Conservation (phyloP, 768 basidiomycete genomes). For the Trametes maxima region DNA sequence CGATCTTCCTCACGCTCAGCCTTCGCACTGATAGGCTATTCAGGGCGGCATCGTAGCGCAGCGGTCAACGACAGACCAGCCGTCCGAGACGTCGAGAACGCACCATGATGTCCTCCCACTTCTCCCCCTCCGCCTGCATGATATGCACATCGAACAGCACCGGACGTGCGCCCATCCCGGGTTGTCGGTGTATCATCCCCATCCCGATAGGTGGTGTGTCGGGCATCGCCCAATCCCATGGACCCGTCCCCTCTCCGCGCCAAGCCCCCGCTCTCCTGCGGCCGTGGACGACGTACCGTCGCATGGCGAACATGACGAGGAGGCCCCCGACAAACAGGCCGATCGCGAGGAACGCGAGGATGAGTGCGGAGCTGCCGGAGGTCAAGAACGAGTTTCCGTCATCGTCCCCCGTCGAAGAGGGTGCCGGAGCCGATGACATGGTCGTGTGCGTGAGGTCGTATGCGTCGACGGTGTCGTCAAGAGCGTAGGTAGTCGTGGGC, state of each 20-base stretch:
- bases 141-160: slow-evolving; percentile 18
- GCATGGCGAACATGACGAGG: slow-evolving; percentile 46
- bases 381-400: slow-evolving; percentile 28
- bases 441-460: not conserved
- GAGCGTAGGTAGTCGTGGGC: not conserved
- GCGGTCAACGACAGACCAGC: not conserved
- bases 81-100: not conserved
- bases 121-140: not conserved
- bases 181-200: not conserved
- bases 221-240: slow-evolving; percentile 1
- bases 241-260: not conserved
- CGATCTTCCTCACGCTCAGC: not conserved
- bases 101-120: slow-evolving; percentile 20
- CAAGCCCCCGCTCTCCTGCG: slow-evolving; percentile 1
- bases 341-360: slow-evolving; percentile 62
- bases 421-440: not conserved
- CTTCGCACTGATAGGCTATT: slow-evolving; percentile 20
- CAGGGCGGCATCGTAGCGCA: not conserved
- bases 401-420: not conserved
- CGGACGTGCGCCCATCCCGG: slow-evolving; percentile 13
- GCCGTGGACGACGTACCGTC: slow-evolving; percentile 17
- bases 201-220: not conserved
- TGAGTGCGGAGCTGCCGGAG: slow-evolving; percentile 50
- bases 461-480: not conserved
- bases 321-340: slow-evolving; percentile 55